A percentile compares a stretch with the other conserved stretches of the same genome.
These are phyloP conservation scores for Mycosphaerelloides madeirae DNA, from an alignment of 2,329 filamentous ascomycete species.

Conservation along the genomic window DNA sequence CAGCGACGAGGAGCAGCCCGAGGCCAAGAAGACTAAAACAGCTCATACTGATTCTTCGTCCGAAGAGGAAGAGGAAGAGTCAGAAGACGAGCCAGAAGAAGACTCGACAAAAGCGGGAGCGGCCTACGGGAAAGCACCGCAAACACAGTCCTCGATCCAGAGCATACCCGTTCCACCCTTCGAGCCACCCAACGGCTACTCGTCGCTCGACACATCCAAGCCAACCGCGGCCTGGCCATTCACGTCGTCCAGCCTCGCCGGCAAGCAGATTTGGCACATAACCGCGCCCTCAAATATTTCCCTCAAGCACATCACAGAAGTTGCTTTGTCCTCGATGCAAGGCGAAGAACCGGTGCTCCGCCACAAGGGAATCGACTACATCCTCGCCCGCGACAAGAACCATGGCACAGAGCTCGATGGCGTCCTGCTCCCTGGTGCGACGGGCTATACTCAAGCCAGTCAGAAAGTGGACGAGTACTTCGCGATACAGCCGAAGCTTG, in stretches of 20 bases:
- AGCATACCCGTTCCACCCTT: slow-evolving; percentile 23
- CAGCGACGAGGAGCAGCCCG: slow-evolving; percentile 7
- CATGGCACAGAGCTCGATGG: slow-evolving; percentile 13
- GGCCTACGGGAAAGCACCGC: background rate
- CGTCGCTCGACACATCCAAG: slow-evolving; percentile 45
- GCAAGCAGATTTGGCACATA: slow-evolving; percentile 78
- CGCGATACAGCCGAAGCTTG: slow-evolving; percentile 60
- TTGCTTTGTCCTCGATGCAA: slow-evolving; percentile 57
- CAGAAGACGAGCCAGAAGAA: background rate
- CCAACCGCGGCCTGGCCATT: slow-evolving; percentile 44
- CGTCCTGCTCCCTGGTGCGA: slow-evolving; percentile 22
- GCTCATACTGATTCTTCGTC: background rate
- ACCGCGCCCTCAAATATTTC: slow-evolving; percentile 66
- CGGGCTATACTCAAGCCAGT: slow-evolving; percentile 33
- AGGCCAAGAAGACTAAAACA: slow-evolving; percentile 15
- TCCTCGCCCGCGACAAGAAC: slow-evolving; percentile 16
- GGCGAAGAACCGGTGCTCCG: slow-evolving; percentile 54
- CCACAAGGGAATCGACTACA: slow-evolving; percentile 60
- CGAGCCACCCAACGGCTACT: slow-evolving; percentile 44
- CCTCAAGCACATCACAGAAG: slow-evolving; percentile 61
- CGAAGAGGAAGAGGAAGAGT: slow-evolving; percentile 6
- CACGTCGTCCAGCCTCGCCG: slow-evolving; percentile 50
- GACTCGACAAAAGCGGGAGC: background rate
- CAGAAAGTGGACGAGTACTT: slow-evolving; percentile 55
- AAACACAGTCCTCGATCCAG: slow-evolving; percentile 4